A percentile compares a stretch with the other conserved stretches of the same genome.
phyloP scores from a whole-genome alignment of 2,329 filamentous ascomycete genomes.

The Cladosporium cucumerinum region DNA sequence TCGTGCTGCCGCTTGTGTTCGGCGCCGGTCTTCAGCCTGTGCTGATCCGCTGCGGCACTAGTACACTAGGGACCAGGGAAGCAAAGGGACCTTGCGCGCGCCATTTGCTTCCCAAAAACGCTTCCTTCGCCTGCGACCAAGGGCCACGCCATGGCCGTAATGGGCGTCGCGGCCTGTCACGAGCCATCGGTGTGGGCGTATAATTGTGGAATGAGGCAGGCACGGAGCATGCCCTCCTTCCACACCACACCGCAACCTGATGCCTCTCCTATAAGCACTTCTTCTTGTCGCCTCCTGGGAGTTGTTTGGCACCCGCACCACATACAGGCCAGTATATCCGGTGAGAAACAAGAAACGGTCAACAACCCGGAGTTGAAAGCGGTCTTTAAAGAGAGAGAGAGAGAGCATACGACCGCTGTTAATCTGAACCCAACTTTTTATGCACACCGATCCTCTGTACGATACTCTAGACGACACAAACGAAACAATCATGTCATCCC shows the following conservation, averaged over 20 bases:
- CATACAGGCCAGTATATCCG: neutral
- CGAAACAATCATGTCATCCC: constrained; percentile 2
- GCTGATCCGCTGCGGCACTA: neutral
- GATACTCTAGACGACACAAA: neutral
- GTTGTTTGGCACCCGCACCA: neutral
- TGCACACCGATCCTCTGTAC: neutral
- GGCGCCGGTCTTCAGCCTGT: constrained; percentile 5
- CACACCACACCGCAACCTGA: neutral
- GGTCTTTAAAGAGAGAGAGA: neutral
- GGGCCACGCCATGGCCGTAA: neutral
- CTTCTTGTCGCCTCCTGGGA: neutral
- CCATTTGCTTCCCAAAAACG: neutral
- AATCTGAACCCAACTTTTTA: neutral
- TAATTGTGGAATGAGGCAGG: neutral
- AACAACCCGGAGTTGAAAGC: neutral
- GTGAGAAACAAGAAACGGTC: neutral
- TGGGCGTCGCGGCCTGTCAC: neutral
- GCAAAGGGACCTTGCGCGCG: neutral
- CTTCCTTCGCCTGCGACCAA: neutral
- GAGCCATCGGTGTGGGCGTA: neutral
- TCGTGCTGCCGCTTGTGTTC: neutral
- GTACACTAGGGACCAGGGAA: neutral
- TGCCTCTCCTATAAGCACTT: neutral
- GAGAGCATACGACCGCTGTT: neutral
- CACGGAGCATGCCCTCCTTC: constrained; percentile 3